A percentile compares a stretch with the other conserved stretches of the same genome.
These are phyloP conservation scores for Aspergillus leporis DNA, from an alignment of 495 filamentous ascomycete species.

Conservation along the genomic window DNA sequence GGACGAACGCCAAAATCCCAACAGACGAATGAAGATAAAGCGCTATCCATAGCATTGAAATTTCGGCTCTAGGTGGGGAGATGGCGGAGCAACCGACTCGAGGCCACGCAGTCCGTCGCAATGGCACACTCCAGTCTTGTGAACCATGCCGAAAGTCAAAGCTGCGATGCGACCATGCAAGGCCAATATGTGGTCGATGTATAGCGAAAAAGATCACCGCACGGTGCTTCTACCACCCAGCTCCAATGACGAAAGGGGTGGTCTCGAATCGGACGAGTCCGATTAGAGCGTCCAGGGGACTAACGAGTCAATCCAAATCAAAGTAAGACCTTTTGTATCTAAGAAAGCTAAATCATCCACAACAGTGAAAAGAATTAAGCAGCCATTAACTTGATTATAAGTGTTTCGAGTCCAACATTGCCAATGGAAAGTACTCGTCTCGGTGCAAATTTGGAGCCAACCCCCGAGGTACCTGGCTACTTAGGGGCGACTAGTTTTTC, in stretches of 20 bases:
- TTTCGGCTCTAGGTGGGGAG: not conserved
- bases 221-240: conserved; percentile 46
- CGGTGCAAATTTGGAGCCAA: conserved; percentile 28
- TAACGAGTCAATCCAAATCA: conserved; percentile 27
- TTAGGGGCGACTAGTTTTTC: conserved; percentile 53
- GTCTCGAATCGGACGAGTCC: conserved; percentile 18
- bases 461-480: conserved; percentile 40
- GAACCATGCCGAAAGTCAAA: conserved; percentile 56
- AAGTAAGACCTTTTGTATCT: conserved; percentile 21
- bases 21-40: not conserved
- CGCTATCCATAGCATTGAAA: not conserved
- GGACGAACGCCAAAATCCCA: not conserved
- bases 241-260: conserved; percentile 42
- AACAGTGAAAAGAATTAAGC: not conserved
- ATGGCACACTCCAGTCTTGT: conserved; percentile 51
- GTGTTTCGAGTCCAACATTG: conserved; percentile 32
- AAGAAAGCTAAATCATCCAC: not conserved
- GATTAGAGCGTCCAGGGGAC: conserved; percentile 14
- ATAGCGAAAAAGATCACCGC: conserved; percentile 32
- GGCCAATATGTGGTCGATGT: conserved; percentile 41
- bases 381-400: conserved; percentile 6
- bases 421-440: conserved; percentile 22
- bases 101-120: conserved; percentile 37
- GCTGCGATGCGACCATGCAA: conserved; percentile 48
- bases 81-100: conserved; percentile 3